phyloP scores from a whole-genome alignment of 169 alveolate genomes.

The Toxoplasma gondii region DNA sequence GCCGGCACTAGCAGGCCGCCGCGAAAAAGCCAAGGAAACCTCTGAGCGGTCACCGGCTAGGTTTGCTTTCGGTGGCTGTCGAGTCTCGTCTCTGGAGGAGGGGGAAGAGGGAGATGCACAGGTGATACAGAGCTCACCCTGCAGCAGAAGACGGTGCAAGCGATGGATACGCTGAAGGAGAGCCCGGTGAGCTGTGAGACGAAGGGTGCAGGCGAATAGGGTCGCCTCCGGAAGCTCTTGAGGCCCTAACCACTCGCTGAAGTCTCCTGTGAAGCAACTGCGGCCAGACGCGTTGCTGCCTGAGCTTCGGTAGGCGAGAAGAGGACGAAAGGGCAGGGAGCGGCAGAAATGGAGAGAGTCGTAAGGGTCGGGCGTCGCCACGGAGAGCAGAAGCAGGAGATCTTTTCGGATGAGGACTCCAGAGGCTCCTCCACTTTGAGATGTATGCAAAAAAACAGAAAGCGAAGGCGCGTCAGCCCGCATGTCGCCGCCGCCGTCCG shows the following conservation, averaged over 20 bases:
- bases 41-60: no score
- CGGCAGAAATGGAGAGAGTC: slow-evolving; percentile 38
- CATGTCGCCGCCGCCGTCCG: background rate
- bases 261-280: background rate
- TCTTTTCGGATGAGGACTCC: background rate
- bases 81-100: no score
- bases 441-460: background rate
- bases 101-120: no score
- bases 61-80: no score
- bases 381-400: background rate
- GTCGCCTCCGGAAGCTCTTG: background rate
- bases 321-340: background rate
- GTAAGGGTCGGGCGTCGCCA: background rate
- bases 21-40: no score
- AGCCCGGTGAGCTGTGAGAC: background rate
- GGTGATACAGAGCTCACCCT: no score
- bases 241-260: slow-evolving; percentile 8
- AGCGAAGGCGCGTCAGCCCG: background rate
- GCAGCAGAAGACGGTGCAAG: background rate
- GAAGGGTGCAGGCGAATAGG: slow-evolving; percentile 4
- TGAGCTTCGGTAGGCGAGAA: slow-evolving; percentile 24
- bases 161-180: background rate
- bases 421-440: no score
- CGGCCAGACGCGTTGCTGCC: background rate
- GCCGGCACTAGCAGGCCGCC: no score